phyloP scores from a whole-genome alignment of 495 filamentous ascomycete genomes.

The Penicillium bovifimosum region DNA sequence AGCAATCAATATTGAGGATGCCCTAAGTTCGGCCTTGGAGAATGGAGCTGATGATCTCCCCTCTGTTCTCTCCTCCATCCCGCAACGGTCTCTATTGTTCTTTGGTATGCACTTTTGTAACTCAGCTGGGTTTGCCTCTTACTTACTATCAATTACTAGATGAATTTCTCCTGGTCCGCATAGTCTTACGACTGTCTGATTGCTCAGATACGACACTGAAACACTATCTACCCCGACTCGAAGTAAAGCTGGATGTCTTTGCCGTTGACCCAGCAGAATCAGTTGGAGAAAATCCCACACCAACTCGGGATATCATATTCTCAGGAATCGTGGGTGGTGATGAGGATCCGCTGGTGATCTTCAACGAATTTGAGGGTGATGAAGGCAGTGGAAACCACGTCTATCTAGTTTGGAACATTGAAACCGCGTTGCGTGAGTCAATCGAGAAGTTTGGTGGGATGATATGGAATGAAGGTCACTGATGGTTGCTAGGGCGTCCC shows the following conservation, averaged over 20 bases:
- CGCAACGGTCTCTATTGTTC: slow-evolving; percentile 51
- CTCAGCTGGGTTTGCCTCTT: slow-evolving; percentile 35
- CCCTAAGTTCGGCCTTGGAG: slow-evolving; percentile 44
- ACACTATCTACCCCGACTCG: slow-evolving; percentile 55
- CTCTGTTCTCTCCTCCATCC: slow-evolving; percentile 45
- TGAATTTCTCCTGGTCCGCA: slow-evolving; percentile 68
- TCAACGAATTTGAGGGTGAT: slow-evolving; percentile 49
- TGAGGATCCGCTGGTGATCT: slow-evolving; percentile 57
- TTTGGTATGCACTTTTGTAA: slow-evolving; percentile 57
- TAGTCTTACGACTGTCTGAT: slow-evolving; percentile 64
- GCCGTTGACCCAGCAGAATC: slow-evolving; percentile 56
- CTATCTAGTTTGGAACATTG: slow-evolving; percentile 75
- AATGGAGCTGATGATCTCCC: slow-evolving; percentile 42
- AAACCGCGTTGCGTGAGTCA: slow-evolving; percentile 61
- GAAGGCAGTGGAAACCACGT: slow-evolving; percentile 52
- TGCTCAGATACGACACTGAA: slow-evolving; percentile 54
- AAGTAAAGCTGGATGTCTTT: slow-evolving; percentile 64
- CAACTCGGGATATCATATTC: slow-evolving; percentile 61
- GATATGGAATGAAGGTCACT: slow-evolving; percentile 14
- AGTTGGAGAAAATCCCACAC: slow-evolving; percentile 39
- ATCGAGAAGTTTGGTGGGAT: background rate
- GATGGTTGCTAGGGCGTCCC: slow-evolving; percentile 49
- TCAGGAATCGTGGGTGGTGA: slow-evolving; percentile 53
- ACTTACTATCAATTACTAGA: slow-evolving; percentile 66
- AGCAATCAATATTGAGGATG: slow-evolving; percentile 57